Evolutionary conservation across 2,329 filamentous ascomycete genomes (phyloP).

Genomic region (Karstenula rhodostoma): DNA sequence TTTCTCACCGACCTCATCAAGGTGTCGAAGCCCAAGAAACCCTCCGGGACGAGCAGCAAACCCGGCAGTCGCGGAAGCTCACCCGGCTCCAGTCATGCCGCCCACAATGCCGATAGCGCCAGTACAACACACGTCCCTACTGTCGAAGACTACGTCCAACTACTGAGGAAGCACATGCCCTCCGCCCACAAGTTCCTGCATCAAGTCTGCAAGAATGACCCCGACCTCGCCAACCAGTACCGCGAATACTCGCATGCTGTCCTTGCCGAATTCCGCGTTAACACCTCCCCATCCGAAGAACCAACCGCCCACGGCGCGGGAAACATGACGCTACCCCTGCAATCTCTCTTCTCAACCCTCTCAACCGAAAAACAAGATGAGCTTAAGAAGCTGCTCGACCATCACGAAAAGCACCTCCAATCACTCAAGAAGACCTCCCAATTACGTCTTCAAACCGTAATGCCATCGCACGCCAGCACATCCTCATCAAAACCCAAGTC

Average conservation of each 20-base stretch:
- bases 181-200: conserved; percentile 76
- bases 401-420: conserved; percentile 68
- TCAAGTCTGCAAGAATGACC: conserved; percentile 72
- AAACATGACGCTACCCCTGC: conserved; percentile 53
- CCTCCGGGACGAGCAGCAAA: conserved; percentile 34
- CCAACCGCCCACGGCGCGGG: conserved; percentile 47
- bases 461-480: conserved; percentile 43
- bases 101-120: conserved; percentile 31
- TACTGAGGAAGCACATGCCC: conserved; percentile 70
- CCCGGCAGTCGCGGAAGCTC: conserved; percentile 34
- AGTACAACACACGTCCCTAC: conserved; percentile 55
- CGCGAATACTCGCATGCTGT: conserved; percentile 67
- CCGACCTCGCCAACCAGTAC: conserved; percentile 69
- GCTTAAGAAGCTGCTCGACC: conserved; percentile 64
- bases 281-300: conserved; percentile 29
- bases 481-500: conserved; percentile 3
- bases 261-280: conserved; percentile 63
- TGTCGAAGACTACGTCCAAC: conserved; percentile 74
- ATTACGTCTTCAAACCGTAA: conserved; percentile 64
- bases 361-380: conserved; percentile 54
- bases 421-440: conserved; percentile 63
- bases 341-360: conserved; percentile 57
- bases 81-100: conserved; percentile 27
- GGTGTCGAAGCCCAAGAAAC: conserved; percentile 52
- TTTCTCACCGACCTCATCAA: conserved; percentile 78